A percentile compares a stretch with the other conserved stretches of the same genome.
Evolutionary conservation across 805 yeast species (phyloP).

Genomic region (Lipomyces oligophaga): DNA sequence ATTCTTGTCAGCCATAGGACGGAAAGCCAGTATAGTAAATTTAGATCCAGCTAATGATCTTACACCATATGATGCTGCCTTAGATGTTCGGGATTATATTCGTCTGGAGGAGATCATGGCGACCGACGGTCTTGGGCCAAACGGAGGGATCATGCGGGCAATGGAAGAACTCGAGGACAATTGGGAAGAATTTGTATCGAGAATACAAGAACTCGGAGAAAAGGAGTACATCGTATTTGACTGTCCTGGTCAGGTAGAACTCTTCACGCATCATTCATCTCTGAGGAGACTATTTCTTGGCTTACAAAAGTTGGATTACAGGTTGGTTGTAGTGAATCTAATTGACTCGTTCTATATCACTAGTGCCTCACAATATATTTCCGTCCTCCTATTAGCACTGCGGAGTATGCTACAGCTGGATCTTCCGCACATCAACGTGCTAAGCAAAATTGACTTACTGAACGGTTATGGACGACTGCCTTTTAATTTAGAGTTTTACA

Average conservation of each 20-base stretch:
- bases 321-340: conserved; percentile 68
- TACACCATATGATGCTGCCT: conserved; percentile 63
- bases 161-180: conserved; percentile 61
- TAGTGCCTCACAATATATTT: conserved; percentile 83
- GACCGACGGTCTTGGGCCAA: conserved; percentile 69
- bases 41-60: conserved; percentile 89
- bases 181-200: conserved; percentile 55
- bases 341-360: conserved; percentile 80
- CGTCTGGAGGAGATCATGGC: conserved; percentile 76
- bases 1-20: conserved; percentile 88
- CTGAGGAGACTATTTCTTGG: conserved; percentile 61
- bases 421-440: conserved; percentile 87
- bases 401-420: conserved; percentile 91
- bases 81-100: conserved; percentile 74
- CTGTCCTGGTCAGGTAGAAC: conserved; percentile 94
- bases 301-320: conserved; percentile 61
- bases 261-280: conserved; percentile 85
- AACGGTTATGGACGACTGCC: conserved; percentile 71
- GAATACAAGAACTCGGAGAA: conserved; percentile 53
- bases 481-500: conserved; percentile 77
- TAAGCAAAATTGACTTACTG: conserved; percentile 84
- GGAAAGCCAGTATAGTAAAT: conserved; percentile 79
- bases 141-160: conserved; percentile 89
- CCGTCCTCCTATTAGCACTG: conserved; percentile 71
- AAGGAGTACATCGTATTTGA: conserved; percentile 62